Base-by-base conservation (phyloP, 2,329 filamentous ascomycete species). In the Fusarium setosum region DNA sequence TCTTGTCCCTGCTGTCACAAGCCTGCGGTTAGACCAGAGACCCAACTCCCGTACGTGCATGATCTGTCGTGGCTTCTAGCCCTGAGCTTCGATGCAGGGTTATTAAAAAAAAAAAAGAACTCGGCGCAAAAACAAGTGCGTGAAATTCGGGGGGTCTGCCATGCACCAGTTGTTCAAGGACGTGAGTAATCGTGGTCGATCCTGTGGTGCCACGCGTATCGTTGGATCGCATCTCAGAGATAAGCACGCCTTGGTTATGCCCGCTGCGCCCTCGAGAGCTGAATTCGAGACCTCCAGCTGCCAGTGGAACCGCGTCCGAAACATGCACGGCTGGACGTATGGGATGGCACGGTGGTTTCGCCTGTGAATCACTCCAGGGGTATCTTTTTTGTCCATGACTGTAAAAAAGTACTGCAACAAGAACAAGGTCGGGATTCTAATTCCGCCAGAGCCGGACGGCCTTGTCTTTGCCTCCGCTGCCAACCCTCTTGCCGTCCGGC, bases 401-500 rank as follows among this genome's bases (percentile, higher is more conserved):
- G 52, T 59, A 49, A 55, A 67, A n/a, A n/a, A n/a, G n/a, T 44
- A n/a, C 20, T n/a, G 51, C 42, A 66, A 63, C 52, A 62, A 58
- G 21, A 60, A 54, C n/a, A 45, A 57, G 49, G 49, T 67, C 48
- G 31, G 59, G 37, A 18, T 51, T 65, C 61, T 80, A 91, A 74
- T 90, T 88, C 68, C 86, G 83, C 89, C 89, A 92, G 38, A 90
- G 77, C 67, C 88, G 82, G 18, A 91, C 87, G 3, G 88, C 88
- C 77, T 97, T 97, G 77, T 99, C 96, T 76, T 95, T 95, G 10
- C 96, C 96, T 54, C 94, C 96, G 76, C 94, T 97, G 17, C 90
- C 94, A 15, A 98, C 94, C 70, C 90, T 90, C 70, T 93, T 87
- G 9, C 96, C 96, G 75, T 97, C 94, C 1, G 93, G 91, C 70